phyloP scores from a whole-genome alignment of 176 grass and related monocot genomes.

The Stipa capillata region DNA sequence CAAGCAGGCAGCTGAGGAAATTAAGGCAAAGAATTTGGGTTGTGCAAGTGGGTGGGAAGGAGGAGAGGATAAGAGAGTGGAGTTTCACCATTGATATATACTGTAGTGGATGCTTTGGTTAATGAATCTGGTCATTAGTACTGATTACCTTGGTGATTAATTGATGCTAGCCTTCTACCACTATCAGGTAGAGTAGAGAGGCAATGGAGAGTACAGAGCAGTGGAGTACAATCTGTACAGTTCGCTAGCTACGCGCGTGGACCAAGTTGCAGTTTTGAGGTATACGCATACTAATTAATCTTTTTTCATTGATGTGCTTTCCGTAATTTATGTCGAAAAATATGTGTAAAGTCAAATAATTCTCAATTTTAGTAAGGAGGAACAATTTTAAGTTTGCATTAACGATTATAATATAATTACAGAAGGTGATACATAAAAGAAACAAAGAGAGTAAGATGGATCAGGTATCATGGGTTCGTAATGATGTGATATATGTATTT shows the following conservation, averaged over 20 bases:
- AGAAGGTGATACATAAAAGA: not conserved
- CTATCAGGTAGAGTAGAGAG: too few species aligned
- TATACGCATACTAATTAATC: too few species aligned
- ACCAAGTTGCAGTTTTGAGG: too few species aligned
- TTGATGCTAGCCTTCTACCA: not conserved
- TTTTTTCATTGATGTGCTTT: too few species aligned
- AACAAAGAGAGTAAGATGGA: not conserved
- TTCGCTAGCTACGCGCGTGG: too few species aligned
- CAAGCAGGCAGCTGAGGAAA: constrained; percentile 14
- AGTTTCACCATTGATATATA: constrained; percentile 49
- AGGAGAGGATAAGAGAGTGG: constrained; percentile 44
- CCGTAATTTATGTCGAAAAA: too few species aligned
- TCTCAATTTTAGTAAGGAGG: too few species aligned
- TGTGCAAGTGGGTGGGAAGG: constrained; percentile 2
- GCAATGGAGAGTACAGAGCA: too few species aligned
- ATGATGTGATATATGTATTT: constrained; percentile 2
- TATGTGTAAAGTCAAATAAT: too few species aligned
- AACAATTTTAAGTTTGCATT: too few species aligned
- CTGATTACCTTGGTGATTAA: too few species aligned
- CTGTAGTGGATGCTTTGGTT: constrained; percentile 31
- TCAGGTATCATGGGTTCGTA: not conserved
- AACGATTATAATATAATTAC: not conserved
- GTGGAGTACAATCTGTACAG: too few species aligned
- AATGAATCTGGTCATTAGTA: constrained; percentile 7
- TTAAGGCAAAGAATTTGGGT: constrained; percentile 4